Percentiles rank a stretch among this genome's conserved stretches.
These are phyloP conservation scores for Fusarium sambucinum DNA, from an alignment of 2,329 filamentous ascomycete genomes.

Conservation along the genomic window DNA sequence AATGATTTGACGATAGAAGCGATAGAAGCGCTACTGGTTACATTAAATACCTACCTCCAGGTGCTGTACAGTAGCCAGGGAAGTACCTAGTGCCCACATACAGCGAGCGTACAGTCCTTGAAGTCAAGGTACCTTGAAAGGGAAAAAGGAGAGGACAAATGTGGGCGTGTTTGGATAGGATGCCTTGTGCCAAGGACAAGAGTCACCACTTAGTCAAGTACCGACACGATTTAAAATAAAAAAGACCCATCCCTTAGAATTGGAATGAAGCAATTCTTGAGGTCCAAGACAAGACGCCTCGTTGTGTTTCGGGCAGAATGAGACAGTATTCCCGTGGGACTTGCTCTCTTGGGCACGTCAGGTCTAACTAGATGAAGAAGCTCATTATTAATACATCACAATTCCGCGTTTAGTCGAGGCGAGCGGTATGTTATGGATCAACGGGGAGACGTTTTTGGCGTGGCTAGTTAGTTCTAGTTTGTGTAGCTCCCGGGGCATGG, in stretches of 20 bases:
- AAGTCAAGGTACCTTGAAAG: constrained; percentile 1
- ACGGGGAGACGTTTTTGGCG: neutral
- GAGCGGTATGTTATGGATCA: constrained; percentile 18
- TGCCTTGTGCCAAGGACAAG: neutral
- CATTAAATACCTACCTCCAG: neutral
- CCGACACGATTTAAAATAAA: neutral
- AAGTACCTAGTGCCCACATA: neutral
- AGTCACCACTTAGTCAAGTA: neutral
- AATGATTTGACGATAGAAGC: constrained; percentile 1
- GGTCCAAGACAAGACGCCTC: neutral
- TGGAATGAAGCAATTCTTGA: neutral
- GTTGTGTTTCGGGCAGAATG: neutral
- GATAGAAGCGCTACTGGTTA: neutral
- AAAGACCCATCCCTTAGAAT: constrained; percentile 4
- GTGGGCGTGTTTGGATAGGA: constrained; percentile 8
- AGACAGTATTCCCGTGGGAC: constrained; percentile 1
- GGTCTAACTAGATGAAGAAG: constrained; percentile 28
- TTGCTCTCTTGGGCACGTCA: constrained; percentile 1
- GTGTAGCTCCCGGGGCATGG: constrained; percentile 12
- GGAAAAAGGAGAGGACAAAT: constrained; percentile 8
- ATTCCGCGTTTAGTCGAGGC: constrained; percentile 8
- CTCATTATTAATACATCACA: constrained; percentile 2
- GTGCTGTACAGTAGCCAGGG: neutral
- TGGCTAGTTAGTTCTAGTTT: neutral
- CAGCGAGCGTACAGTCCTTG: constrained; percentile 1